phyloP scores from a whole-genome alignment of 805 yeast species.

The Torulaspora franciscae region DNA sequence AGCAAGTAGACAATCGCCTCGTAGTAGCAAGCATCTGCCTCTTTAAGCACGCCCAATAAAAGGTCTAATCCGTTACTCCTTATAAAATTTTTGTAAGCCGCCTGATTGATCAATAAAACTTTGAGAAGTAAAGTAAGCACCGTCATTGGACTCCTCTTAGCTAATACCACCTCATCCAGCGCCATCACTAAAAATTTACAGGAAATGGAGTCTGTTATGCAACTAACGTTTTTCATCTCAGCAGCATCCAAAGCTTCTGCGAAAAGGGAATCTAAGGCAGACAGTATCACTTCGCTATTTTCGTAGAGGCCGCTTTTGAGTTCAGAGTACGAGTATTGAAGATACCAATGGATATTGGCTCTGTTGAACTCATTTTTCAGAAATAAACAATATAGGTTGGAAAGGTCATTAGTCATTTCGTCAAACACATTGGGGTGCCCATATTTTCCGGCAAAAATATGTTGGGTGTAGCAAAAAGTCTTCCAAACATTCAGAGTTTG shows the following conservation, averaged over 20 bases:
- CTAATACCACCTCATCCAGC: conserved; percentile 33
- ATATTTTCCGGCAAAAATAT: conserved; percentile 35
- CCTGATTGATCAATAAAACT: conserved; percentile 45
- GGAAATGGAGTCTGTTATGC: conserved; percentile 49
- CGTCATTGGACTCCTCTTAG: conserved; percentile 16
- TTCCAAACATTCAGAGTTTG: conserved; percentile 47
- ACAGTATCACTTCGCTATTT: conserved; percentile 32
- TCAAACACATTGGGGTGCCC: conserved; percentile 38
- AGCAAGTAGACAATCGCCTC: conserved; percentile 44
- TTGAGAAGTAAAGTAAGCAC: conserved; percentile 46
- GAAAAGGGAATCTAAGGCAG: conserved; percentile 28
- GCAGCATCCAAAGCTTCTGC: conserved; percentile 39
- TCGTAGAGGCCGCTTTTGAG: conserved; percentile 34
- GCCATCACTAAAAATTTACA: conserved; percentile 63
- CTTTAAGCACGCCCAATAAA: conserved; percentile 45
- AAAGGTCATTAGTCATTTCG: conserved; percentile 33
- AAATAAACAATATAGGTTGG: conserved; percentile 28
- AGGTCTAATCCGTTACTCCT: conserved; percentile 44
- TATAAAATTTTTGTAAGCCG: conserved; percentile 46
- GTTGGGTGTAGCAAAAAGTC: conserved; percentile 28
- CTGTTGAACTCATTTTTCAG: conserved; percentile 47
- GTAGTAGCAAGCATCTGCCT: conserved; percentile 27
- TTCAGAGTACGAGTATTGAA: conserved; percentile 49
- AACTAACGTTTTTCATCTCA: conserved; percentile 42
- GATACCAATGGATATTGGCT: conserved; percentile 50